Evolutionary conservation across 2,329 filamentous ascomycete genomes (phyloP), one percentile per base, ranked within the genome.

Genomic region (Decorospora gaudefroyi): DNA sequence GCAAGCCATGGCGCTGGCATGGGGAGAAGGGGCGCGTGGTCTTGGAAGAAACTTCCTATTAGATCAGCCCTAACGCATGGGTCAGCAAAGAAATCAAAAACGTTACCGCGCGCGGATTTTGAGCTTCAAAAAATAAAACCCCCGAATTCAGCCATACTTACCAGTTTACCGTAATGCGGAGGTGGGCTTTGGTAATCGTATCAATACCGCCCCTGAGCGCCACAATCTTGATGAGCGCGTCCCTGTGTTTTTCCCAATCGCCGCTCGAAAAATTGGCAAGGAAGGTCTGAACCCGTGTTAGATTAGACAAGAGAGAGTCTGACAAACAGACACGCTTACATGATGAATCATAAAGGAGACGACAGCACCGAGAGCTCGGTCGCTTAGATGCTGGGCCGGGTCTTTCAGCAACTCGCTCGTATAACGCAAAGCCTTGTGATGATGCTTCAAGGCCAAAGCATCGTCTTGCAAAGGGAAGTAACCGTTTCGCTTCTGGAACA

Each of bases 91-190:
- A n/a, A n/a, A n/a, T n/a, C n/a, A n/a, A n/a, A n/a, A n/a, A n/a
- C n/a, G 16, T 1, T 7, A 12, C 9, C 10, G n/a, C 43, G 4
- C 9, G 1, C 1, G 15, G 19, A 12, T 7, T n/a, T 26, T 17
- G 8, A 22, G 8, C 10, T 2, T 11, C 4, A 7, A 21, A 15
- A 13, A 9, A 16, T 4, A n/a, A 12, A 4, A 12, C n/a, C 11
- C 13, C 9, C 15, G 21, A 16, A 5, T 12, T 10, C 10, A 35
- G 2, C 10, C 10, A 16, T 7, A 41, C 55, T 10, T 49, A 65
- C 61, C 64, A 67, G 23, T 60, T 62, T 4, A 65, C 11, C 6
- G 60, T 64, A n/a, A 66, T 56, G 6, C 62, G 57, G 4, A 67
- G 51, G 12, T 56, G 19, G 11, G 64, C 57, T 23, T 42, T 42